Evolutionary conservation across 805 yeast genomes (phyloP).

Genomic region (Candida hungchunana): DNA sequence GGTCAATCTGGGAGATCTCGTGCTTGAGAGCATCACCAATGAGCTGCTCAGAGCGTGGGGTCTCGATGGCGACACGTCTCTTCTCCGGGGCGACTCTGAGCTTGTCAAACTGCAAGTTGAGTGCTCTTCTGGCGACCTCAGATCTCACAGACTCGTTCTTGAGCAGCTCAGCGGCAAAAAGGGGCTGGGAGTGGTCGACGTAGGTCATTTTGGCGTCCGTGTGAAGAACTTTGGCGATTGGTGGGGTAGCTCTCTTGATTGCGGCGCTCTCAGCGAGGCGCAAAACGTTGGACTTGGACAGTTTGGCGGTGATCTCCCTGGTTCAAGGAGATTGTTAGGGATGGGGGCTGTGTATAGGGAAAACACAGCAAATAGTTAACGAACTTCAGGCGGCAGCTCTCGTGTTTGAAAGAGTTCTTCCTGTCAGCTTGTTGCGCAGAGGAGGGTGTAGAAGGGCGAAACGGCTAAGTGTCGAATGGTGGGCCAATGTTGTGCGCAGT

Average conservation of each 20-base stretch:
- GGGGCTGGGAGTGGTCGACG: constrained; percentile 6
- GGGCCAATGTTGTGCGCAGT: too few relatives aligned
- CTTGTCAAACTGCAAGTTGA: constrained; percentile 8
- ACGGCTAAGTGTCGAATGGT: background rate
- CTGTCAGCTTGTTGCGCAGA: background rate
- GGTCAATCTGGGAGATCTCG: constrained; percentile 44
- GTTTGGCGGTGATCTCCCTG: constrained; percentile 6
- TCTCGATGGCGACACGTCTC: constrained; percentile 22
- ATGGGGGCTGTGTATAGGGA: constrained; percentile 3
- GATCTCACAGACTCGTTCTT: constrained; percentile 11
- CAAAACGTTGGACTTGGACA: constrained; percentile 22
- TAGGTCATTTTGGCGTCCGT: constrained; percentile 13
- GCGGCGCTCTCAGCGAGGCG: constrained; percentile 25
- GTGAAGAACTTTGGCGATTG: constrained; percentile 6
- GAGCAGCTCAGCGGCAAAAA: constrained; percentile 10
- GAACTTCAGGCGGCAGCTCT: constrained; percentile 49
- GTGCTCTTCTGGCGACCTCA: constrained; percentile 9
- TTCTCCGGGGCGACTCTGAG: constrained; percentile 4
- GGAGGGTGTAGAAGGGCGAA: background rate
- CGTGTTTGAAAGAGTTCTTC: constrained; percentile 27
- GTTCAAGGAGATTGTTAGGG: background rate
- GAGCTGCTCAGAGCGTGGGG: constrained; percentile 29
- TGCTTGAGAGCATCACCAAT: constrained; percentile 37
- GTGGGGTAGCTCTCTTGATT: constrained; percentile 13
- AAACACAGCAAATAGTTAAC: constrained; percentile 7